Base-by-base conservation (phyloP, 495 filamentous ascomycete species). In the Thermochaetoides thermophila region DNA sequence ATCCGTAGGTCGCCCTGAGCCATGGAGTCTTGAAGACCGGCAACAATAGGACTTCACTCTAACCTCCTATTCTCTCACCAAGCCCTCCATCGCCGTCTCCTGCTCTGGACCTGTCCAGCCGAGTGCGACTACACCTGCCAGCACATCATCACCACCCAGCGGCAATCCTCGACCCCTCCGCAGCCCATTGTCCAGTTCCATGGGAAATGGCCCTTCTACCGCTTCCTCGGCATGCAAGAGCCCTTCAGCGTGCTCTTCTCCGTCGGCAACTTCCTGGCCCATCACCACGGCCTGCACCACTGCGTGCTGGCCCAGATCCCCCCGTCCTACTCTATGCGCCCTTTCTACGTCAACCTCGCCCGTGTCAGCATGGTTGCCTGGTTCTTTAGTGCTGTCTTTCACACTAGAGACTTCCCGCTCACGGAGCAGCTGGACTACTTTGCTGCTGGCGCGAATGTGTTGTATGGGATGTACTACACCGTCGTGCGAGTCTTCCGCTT, bases 61-160 rank as follows among this genome's bases (percentile, higher is more conserved):
- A 14, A 5, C 1, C 14, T 4, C 16, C 19, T 8, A 15, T 11
- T 2, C 4, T 6, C 17, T 14, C 10, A 15, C 7, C 17, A 50
- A 74, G 77, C 79, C 38, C 46, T 82, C 51, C 66, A 74, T 48
- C 79, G 65, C 55, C 73, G 72, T 22, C 64, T 84, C 42, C 72
- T 83, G 46, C 53, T 83, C 55, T 84, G 79, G 79, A 64, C 62
- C 44, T 97, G 89, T 60, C 74, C 84, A 21, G 53, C 76, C 48
- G 87, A 97, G 68, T 97, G 89, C 69, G 89, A 97, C 63, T 93
- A 97, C 66, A 80, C 81, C 29, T 97, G 89, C 66, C 89, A 97
- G 54, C 89, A 93, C 65, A 80, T 94, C 55, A 66, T 89, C 32
- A 96, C 89, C 33, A 57, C 80, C 37, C 58, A 52, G 15, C 83